Percentiles rank a stretch among this genome's conserved stretches.
phyloP scores from a whole-genome alignment of 106 monocot species.

The Allium cepa region DNA sequence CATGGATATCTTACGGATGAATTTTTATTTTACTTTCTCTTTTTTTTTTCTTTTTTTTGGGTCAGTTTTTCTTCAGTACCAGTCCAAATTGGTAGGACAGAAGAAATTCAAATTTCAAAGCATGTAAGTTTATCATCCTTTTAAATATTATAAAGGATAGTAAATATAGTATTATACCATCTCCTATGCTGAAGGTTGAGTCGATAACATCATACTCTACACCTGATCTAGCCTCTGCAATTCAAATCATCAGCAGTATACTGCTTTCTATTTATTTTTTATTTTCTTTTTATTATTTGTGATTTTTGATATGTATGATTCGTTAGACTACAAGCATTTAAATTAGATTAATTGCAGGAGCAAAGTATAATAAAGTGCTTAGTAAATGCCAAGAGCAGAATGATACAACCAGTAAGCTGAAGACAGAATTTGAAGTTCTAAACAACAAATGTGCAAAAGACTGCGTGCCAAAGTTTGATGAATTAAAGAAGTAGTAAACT shows the following conservation, averaged over 20 bases:
- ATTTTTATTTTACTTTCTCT: background rate
- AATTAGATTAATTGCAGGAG: constrained; percentile 23
- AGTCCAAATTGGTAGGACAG: too few relatives aligned
- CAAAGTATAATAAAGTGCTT: constrained; percentile 41
- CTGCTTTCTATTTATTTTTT: background rate
- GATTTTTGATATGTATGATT: background rate
- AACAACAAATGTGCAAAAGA: constrained; percentile 45
- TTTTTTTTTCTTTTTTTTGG: too few relatives aligned
- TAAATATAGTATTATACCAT: constrained; percentile 23
- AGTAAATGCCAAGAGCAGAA: constrained; percentile 19
- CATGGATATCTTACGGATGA: constrained; percentile 11
- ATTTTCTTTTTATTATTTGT: constrained; percentile 6
- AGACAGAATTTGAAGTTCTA: constrained; percentile 8
- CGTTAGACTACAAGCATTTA: too few relatives aligned
- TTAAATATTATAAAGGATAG: too few relatives aligned
- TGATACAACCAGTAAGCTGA: constrained; percentile 13
- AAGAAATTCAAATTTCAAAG: too few relatives aligned
- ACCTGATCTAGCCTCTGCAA: constrained; percentile 22
- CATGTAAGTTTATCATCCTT: too few relatives aligned
- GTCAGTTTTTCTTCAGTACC: too few relatives aligned
- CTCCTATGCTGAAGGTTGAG: constrained; percentile 24
- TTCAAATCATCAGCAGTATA: constrained; percentile 38
- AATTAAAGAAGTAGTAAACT: constrained; percentile 44
- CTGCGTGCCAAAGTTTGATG: constrained; percentile 45
- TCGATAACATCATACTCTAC: constrained; percentile 4